Percentiles rank a stretch among this genome's conserved stretches.
phyloP scores from a whole-genome alignment of 2,329 filamentous ascomycete species.

The Diaporthe eres region DNA sequence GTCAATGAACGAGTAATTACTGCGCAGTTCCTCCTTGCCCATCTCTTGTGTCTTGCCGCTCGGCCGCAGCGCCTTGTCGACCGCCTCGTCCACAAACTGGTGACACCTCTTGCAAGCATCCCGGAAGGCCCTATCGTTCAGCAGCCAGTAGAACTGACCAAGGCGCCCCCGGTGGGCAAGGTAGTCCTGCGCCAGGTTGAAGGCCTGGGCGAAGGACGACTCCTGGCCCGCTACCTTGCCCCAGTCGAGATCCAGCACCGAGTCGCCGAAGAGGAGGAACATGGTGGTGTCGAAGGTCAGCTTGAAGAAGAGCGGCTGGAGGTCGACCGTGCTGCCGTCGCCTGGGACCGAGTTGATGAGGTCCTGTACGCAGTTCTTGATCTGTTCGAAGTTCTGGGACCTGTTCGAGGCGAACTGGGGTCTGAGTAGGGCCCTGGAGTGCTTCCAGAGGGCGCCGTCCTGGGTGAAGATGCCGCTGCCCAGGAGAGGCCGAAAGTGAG shows the following conservation, averaged over 20 bases:
- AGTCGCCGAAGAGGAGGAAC: slow-evolving; percentile 34
- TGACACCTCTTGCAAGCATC: slow-evolving; percentile 30
- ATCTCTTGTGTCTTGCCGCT: neutral
- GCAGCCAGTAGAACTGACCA: slow-evolving; percentile 29
- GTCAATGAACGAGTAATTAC: slow-evolving; percentile 27
- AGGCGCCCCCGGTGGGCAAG: slow-evolving; percentile 28
- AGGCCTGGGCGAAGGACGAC: slow-evolving; percentile 22
- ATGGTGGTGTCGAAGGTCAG: slow-evolving; percentile 35
- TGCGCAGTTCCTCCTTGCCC: neutral
- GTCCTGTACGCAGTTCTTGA: slow-evolving; percentile 22
- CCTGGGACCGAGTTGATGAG: slow-evolving; percentile 7
- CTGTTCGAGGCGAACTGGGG: slow-evolving; percentile 47
- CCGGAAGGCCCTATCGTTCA: slow-evolving; percentile 22
- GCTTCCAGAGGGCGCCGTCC: slow-evolving; percentile 52
- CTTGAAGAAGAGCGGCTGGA: slow-evolving; percentile 35
- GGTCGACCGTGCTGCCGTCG: slow-evolving; percentile 30
- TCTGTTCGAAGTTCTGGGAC: slow-evolving; percentile 31
- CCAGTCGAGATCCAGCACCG: slow-evolving; percentile 19
- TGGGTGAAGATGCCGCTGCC: slow-evolving; percentile 55
- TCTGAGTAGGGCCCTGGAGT: slow-evolving; percentile 50
- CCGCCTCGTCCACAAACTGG: slow-evolving; percentile 13
- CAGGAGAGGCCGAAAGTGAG: slow-evolving; percentile 46
- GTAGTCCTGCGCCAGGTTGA: slow-evolving; percentile 27
- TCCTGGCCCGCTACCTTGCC: slow-evolving; percentile 25
- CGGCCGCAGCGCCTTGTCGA: slow-evolving; percentile 20